These are phyloP conservation scores for Mycena capillaripes DNA, from an alignment of 768 basidiomycete species.

Conservation along the genomic window DNA sequence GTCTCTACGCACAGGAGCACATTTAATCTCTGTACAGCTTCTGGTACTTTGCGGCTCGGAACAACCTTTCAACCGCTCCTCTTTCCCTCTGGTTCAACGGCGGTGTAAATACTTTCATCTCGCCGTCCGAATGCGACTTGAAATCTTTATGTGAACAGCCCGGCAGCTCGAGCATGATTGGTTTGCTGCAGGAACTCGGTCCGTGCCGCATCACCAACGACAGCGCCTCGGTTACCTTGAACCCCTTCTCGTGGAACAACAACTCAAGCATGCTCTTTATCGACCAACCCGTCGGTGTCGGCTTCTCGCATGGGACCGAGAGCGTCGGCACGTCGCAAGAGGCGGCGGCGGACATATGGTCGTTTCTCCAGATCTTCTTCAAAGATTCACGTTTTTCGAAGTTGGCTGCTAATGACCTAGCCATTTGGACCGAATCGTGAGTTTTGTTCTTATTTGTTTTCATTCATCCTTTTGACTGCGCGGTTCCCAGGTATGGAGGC, in stretches of 20 bases:
- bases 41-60: slow-evolving; percentile 79
- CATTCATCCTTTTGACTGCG: neutral
- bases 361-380: slow-evolving; percentile 74
- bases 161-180: slow-evolving; percentile 70
- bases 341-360: slow-evolving; percentile 72
- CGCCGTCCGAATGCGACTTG: slow-evolving; percentile 22
- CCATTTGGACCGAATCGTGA: slow-evolving; percentile 76
- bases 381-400: slow-evolving; percentile 66
- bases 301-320: slow-evolving; percentile 70
- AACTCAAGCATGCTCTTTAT: slow-evolving; percentile 70
- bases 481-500: slow-evolving; percentile 68
- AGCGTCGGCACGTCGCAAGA: slow-evolving; percentile 64
- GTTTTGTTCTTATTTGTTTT: slow-evolving; percentile 21
- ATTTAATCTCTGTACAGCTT: slow-evolving; percentile 57
- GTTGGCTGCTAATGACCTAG: slow-evolving; percentile 60
- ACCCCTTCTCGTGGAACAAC: slow-evolving; percentile 73
- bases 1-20: slow-evolving; percentile 44
- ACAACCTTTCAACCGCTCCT: slow-evolving; percentile 70
- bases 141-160: slow-evolving; percentile 53
- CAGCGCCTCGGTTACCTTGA: slow-evolving; percentile 60
- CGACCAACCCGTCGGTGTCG: slow-evolving; percentile 74
- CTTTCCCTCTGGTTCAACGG: slow-evolving; percentile 79
- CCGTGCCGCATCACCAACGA: slow-evolving; percentile 79
- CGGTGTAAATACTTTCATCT: slow-evolving; percentile 52
- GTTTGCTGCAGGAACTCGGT: slow-evolving; percentile 81